A percentile compares a stretch with the other conserved stretches of the same genome.
phyloP scores from a whole-genome alignment of 106 monocot genomes.

The Posidonia australis region DNA sequence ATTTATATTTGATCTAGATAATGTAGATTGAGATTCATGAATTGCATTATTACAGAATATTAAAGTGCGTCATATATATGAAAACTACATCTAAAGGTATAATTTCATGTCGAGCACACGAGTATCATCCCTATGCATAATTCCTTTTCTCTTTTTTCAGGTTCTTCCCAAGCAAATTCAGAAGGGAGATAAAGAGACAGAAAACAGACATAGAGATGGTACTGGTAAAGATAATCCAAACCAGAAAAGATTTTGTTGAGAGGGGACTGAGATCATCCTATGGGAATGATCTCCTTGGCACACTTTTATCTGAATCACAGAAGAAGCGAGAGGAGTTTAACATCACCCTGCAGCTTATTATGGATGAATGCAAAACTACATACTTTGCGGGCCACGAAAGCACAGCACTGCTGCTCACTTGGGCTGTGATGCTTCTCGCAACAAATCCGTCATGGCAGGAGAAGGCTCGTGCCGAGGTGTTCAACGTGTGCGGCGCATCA shows the following conservation, averaged over 20 bases:
- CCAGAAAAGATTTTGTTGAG: constrained; percentile 45
- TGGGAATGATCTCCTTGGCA: constrained; percentile 62
- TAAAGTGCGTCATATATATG: too few relatives aligned
- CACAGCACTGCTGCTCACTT: constrained; percentile 71
- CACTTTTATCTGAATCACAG: constrained; percentile 42
- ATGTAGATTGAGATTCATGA: too few relatives aligned
- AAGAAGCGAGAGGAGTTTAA: constrained; percentile 37
- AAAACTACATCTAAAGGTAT: too few relatives aligned
- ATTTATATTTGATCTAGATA: too few relatives aligned
- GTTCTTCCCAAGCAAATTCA: constrained; percentile 85
- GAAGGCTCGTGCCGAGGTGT: constrained; percentile 63
- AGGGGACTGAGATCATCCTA: constrained; percentile 52
- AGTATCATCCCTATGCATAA: too few relatives aligned
- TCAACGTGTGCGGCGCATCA: constrained; percentile 25
- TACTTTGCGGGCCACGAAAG: constrained; percentile 97
- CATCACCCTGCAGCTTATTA: constrained; percentile 45
- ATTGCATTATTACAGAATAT: too few relatives aligned
- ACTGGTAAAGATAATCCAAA: constrained; percentile 66
- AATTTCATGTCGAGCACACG: too few relatives aligned
- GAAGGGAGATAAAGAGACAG: constrained; percentile 50
- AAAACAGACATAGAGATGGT: constrained; percentile 54
- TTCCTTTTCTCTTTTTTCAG: too few relatives aligned
- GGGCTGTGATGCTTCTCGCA: constrained; percentile 94
- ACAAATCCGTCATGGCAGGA: constrained; percentile 79
- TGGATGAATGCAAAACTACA: constrained; percentile 97